Base-by-base conservation (phyloP, 345 rosid genomes). In the Hibiscus tridactylites region DNA sequence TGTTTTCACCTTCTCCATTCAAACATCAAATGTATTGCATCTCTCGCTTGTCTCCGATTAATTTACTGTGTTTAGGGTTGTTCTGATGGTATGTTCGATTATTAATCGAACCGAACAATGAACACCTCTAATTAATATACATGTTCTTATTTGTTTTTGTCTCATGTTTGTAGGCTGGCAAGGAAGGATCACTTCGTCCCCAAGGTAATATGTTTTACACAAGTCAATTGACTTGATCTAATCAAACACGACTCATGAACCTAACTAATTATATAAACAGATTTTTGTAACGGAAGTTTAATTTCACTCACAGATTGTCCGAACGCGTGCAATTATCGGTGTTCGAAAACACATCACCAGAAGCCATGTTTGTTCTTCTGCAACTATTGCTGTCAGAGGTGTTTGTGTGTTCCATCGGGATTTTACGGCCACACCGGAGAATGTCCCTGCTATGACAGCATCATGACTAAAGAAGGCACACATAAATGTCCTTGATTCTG, bases 391-490 rank as follows among this genome's bases (percentile, higher is more conserved):
- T 84, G 87, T 58, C 16, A 16, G 12, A 70, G 65, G 29, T 84
- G 87, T 74, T 72, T 70, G 71, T 81, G 85, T 49, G 85, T 84
- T 11, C 87, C 87, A 6, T 81, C 83, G 9, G 85, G 85, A 26
- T 76, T 80, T 9, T 79, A 73, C 31, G 82, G 79, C 2, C 33
- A 64, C 29, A 79, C 65, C 62, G 68, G 68, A 15, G 79, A 79
- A 68, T 82, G 85, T 53, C 85, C 85, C n/a, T 82, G 85, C 74
- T 82, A 82, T 61, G 54, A 71, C 64, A 74, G 71, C 74, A 7
- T 69, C 28, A 76, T 76, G 64, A 82, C 76, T 9, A 54, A 72
- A 65, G 73, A 79, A 74, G 85, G 85, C 46, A 29, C 59, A 4
- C 49, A 75, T 44, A 79, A 82, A 71, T 79, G 85, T 73, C 85